Base-by-base conservation (phyloP, 2,329 filamentous ascomycete species). In the Fusarium nurragi region DNA sequence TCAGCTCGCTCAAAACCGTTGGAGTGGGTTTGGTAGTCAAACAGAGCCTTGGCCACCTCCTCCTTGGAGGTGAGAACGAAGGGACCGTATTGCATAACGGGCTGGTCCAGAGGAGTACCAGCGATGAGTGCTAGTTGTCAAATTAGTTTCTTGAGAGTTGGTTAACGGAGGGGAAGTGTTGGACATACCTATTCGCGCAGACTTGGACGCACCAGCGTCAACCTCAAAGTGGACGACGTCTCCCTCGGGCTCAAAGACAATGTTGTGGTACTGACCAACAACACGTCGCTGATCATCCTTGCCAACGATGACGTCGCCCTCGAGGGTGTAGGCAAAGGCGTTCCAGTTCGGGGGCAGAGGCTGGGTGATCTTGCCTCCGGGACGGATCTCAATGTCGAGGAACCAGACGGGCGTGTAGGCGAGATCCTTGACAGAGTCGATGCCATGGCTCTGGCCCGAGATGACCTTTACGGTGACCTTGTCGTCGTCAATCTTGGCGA, bases 351-450 rank as follows among this genome's bases (percentile, higher is more conserved):
- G 79, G 0, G 94, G 94, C 4, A 98, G 74, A 6, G 86, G 77
- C 80, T 98, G 94, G 21, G 82, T 83, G 67, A 98, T 81, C 58
- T 83, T 87, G 43, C 92, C 93, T 50, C 94, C 94, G 0, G 94
- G 93, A 71, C 87, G 80, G 50, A 98, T 86, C 19, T 86, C 88
- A 48, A 97, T 82, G 75, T 98, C 94, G 40, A 98, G 83, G 63
- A 97, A 84, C 94, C 94, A 98, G n/a, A 98, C 93, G 0, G 95
- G 95, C 3, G 94, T 98, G 78, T 98, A 97, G 14, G 94, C 94
- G 40, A 98, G 82, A 73, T 98, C 94, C 75, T 94, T 88, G 50
- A 97, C 86, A 14, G 89, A 93, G 74, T 97, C 94, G 49, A 95
- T 86, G 40, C 92, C 94, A 72, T 93, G 90, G 52, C 88, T 90